Base-by-base conservation (phyloP, 2,329 filamentous ascomycete species). In the Alternaria brassicicola region DNA sequence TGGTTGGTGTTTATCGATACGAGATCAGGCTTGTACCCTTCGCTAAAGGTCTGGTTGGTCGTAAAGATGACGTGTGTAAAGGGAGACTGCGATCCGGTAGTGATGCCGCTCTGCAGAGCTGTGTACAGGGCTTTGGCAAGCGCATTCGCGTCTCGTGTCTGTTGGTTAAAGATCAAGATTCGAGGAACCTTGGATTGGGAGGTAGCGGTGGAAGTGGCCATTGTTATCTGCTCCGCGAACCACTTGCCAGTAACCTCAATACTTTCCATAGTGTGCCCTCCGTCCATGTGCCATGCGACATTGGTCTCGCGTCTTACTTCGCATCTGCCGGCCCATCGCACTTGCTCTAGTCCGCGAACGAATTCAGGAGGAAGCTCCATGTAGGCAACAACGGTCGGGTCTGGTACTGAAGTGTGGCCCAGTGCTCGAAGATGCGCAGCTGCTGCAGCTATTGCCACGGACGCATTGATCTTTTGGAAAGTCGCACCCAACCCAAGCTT, bases 131-230 rank as follows among this genome's bases (percentile, higher is more conserved):
- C 83, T 30, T 78, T 79, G 2, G 94, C 84, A 1, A 96, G 83
- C 15, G 84, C 81, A 4, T 81, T 79, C 5, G 91, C 90, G 70
- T 97, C 88, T 30, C 93, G 86, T 9, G 92, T 92, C 72, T 97
- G 92, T 77, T 97, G 94, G 77, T 97, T 97, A 82, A 98, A 98
- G 46, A 98, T 84, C 43, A 98, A 80, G 56, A 89, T 81, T 0
- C 91, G 81, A 6, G 79, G 71, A 9, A 61, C 52, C 19, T 59
- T 54, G 12, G 55, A 52, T 4, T 63, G 53, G 21, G 52, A 51
- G 65, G 59, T 62, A n/a, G 57, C 57, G 6, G 76, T 68, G 5
- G 76, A 70, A 10, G 76, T 74, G 42, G 77, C 75, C 15, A 75
- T 68, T 12, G 70, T 64, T 35, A 72, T 78, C 61, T 67, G 76